Conservation (phyloP, 2,329 filamentous ascomycete species). For the Alternaria consortialis region DNA sequence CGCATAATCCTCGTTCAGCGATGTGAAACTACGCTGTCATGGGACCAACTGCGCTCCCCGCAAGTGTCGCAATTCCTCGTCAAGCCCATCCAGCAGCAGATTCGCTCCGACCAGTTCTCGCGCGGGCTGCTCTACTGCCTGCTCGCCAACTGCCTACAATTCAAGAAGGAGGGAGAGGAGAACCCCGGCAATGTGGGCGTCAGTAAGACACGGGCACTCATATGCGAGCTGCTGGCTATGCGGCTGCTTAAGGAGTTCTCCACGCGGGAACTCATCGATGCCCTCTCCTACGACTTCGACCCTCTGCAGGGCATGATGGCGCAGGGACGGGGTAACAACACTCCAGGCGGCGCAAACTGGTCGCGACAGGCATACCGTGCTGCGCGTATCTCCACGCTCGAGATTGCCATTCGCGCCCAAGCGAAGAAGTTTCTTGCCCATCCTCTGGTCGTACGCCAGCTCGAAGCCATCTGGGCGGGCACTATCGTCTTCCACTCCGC, state of each 20-base stretch:
- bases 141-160: conserved; percentile 93
- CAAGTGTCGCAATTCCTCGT: conserved; percentile 95
- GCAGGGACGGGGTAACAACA: conserved; percentile 45
- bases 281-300: conserved; percentile 93
- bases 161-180: conserved; percentile 83
- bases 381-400: conserved; percentile 86
- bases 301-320: conserved; percentile 81
- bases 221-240: conserved; percentile 90
- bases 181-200: conserved; percentile 86
- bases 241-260: conserved; percentile 89
- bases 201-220: conserved; percentile 82
- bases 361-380: conserved; percentile 56
- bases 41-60: conserved; percentile 95
- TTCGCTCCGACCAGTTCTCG: conserved; percentile 82
- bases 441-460: conserved; percentile 88
- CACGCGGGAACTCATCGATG: conserved; percentile 90
- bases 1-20: conserved; percentile 82
- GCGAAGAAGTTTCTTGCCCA: conserved; percentile 93
- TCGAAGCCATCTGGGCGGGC: conserved; percentile 97
- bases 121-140: conserved; percentile 87
- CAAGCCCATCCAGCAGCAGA: conserved; percentile 93
- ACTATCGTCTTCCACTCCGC: conserved; percentile 93
- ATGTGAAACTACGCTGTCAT: conserved; percentile 90
- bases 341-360: conserved; percentile 38
- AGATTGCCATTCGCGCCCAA: conserved; percentile 90